Evolutionary conservation across 2,329 filamentous ascomycete species (phyloP).

Genomic region (Trichoderma semiorbis): DNA sequence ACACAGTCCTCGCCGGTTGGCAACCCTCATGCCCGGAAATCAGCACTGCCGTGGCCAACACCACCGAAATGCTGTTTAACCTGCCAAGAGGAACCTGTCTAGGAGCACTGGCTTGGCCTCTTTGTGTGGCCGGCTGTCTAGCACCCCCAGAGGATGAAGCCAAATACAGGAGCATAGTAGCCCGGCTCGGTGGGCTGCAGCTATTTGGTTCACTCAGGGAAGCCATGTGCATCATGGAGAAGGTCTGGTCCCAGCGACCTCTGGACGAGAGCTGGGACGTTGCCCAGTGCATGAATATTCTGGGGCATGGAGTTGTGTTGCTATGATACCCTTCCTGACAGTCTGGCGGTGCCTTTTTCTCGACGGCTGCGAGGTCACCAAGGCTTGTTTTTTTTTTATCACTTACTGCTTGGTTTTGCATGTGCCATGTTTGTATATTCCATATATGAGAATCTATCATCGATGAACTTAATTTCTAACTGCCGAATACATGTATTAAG

Average conservation of each 20-base stretch:
- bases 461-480: background rate
- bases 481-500: background rate
- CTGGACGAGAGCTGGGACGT: slow-evolving; percentile 44
- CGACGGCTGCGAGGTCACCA: background rate
- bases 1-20: slow-evolving; percentile 50
- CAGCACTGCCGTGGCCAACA: slow-evolving; percentile 30
- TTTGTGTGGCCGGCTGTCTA: slow-evolving; percentile 42
- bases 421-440: background rate
- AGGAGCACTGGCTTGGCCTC: slow-evolving; percentile 39
- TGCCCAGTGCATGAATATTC: slow-evolving; percentile 40
- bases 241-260: slow-evolving; percentile 41
- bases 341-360: background rate
- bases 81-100: slow-evolving; percentile 33
- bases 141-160: slow-evolving; percentile 39
- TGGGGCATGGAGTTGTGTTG: slow-evolving; percentile 39
- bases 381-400: background rate
- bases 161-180: slow-evolving; percentile 41
- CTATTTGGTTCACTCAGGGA: slow-evolving; percentile 45
- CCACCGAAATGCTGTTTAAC: slow-evolving; percentile 34
- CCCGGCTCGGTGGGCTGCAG: slow-evolving; percentile 39
- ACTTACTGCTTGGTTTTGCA: background rate
- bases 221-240: slow-evolving; percentile 44
- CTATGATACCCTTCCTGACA: slow-evolving; percentile 31
- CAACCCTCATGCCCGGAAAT: slow-evolving; percentile 45
- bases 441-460: background rate